Evolutionary conservation across 495 filamentous ascomycete genomes (phyloP), one percentile per base, ranked within the genome.

Genomic region (Hyaloscypha variabilis): DNA sequence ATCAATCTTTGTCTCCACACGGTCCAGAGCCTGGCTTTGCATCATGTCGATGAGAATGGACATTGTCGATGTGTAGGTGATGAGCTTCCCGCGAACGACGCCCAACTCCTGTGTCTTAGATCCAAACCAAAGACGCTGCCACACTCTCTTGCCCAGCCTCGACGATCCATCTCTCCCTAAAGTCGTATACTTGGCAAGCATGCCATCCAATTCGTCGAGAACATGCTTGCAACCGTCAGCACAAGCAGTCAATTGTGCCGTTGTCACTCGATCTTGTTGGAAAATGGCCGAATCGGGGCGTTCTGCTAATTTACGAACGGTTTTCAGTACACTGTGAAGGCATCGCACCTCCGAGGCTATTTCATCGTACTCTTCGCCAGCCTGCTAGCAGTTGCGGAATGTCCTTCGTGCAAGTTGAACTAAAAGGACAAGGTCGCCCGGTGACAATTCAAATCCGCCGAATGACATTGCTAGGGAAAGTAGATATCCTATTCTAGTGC

Each of bases 281-380:
- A 79, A 83, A 26, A 84, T 74, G 39, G 76, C 73, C 25, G 79
- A 83, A 55, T 78, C 80, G 8, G 76, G 72, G 36, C 82, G 78
- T 58, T 78, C 72, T 54, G 74, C 74, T 61, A 84, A 81, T 31
- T 71, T 69, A 25, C 76, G 75, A 21, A 86, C 71, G 53, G 81
- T 74, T 51, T 76, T 74, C 6, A 85, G 72, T 2, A 75, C 79
- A 14, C 71, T 77, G 56, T 81, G 75, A 29, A 87, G 71, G 67
- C 71, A 68, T 61, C 75, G 77, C 57, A 85, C 72, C 31, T 71
- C 69, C 23, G 52, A 53, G 10, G 62, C 71, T 24, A 75, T 70
- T 46, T 73, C 71, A 19, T 34, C 23, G 29, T 73, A 70, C 25
- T 68, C 61, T 17, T 49, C 63, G 3, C 63, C 67, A 30, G 64